Base-by-base conservation (phyloP, 805 yeast species). In the Candida taoyuanica region DNA sequence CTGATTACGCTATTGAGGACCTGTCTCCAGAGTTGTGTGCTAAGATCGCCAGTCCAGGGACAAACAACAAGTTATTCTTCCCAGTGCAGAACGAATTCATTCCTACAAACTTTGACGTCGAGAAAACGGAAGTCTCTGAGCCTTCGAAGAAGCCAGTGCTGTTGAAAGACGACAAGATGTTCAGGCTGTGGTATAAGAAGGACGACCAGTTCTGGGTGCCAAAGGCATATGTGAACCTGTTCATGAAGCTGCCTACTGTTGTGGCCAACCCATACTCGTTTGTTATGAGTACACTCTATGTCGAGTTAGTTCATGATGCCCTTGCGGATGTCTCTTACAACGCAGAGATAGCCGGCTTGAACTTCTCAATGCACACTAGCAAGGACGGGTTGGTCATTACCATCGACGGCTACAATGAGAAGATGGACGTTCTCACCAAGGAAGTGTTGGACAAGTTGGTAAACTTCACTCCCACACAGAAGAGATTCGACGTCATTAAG, bases 131-230 rank as follows among this genome's bases (percentile, higher is more conserved):
- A 25, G 56, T 56, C 14, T 60, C 58, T 20, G 53, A 56, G 12
- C 64, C 68, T 19, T 36, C 53, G 8, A 68, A 68, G 20, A 74
- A 73, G 43, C 96, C 97, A 2, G 65, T 66, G 26, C 64, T 87
- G 29, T 62, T 93, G 39, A 62, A 71, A 42, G 68, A 73, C 32
- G 68, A 71, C 32, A 61, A 70, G 12, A 68, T 68, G 33, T 60
- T 70, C 27, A 80, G 78, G 49, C 64, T 85, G 26, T 91, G 98
- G 98, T 85, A 69, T 59, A 91, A 91, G 58, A 82, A 82, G 50
- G 96, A 91, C 63, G 96, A 91, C 49, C 77, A 81, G 35, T 85
- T 91, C 56, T 77, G 83, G 68, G 84, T 85, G 14, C 98, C 98
- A 34, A 85, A 89, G 63, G 93, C 93, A 1, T 68, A 75, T 34